Base-by-base conservation (phyloP, 2,329 filamentous ascomycete genomes). In the Microcyclosporella mali region DNA sequence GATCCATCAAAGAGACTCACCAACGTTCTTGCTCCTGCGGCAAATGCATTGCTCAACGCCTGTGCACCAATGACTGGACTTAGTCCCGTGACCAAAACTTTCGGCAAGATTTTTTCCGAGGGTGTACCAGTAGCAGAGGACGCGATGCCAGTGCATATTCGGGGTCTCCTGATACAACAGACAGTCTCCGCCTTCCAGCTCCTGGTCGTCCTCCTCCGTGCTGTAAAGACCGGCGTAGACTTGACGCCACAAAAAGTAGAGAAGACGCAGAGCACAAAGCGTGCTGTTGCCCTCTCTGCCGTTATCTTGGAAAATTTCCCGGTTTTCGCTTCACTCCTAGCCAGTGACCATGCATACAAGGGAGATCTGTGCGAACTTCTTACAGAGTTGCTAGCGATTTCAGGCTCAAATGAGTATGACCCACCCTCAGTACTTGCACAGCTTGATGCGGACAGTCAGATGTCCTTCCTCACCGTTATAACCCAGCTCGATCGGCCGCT, bases 381-480 rank as follows among this genome's bases (percentile, higher is more conserved):
- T 15, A 28, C 40, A 10, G 55, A 58, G 35, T 21, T 60, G 8
- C 43, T 58, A 6, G 43, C 45, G 17, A 38, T 51, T 11, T 45
- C 54, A 12, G 50, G 47, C 30, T 42, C 50, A 18, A 45, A 46
- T 21, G 53, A 75, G 21, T 74, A 73, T n/a, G 88, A 95, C 54
- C 88, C 89, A 1, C 86, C 88, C n/a, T 95, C 90, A 6, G 73
- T 98, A n/a, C 78, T 98, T 16, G 89, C 89, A 25, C 88, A 94
- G 59, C 72, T 98, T 6, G 88, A 88, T 1, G 77, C 87, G 8
- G 81, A 87, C 42, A 82, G 87, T 7, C 86, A 89, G 9, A 88
- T 86, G 56, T 83, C 85, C 30, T 94, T 98, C 60, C 71, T 98
- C 17, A 79, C 84, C 47, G 72, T 92, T 4, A 69, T 97, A 6